Evolutionary conservation across 495 filamentous ascomycete genomes (phyloP), one percentile per base, ranked within the genome.

Genomic region (Usnea hakonensis): DNA sequence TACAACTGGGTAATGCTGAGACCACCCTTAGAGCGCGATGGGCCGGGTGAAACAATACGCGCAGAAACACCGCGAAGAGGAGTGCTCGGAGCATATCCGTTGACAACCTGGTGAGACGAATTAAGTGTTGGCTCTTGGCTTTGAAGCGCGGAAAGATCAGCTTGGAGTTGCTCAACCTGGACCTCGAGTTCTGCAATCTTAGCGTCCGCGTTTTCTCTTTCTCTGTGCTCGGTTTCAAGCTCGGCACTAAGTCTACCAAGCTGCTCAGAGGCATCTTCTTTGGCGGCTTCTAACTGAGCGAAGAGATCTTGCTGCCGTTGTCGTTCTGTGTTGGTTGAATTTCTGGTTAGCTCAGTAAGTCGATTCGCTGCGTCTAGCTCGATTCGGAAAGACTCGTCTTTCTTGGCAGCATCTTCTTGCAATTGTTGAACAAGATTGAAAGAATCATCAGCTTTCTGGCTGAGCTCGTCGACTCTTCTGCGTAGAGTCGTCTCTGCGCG

Each of bases 381-480:
- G 48, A 90, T 85, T 55, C 85, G 79, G 76, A 92, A 95, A 52
- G 85, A 85, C 70, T 97, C 89, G 57, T 93, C 85, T 33, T 86
- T 81, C 58, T 87, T 83, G 5, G 88, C 84, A 8, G 86, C 85
- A 33, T 88, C 86, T 69, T 96, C 91, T 70, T 93, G 86, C 21
- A 97, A 78, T 66, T 90, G 85, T 62, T 95, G 89, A 36, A 96
- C 88, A 65, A 81, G 89, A 16, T 79, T 77, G 40, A 96, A 79
- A 14, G 88, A 83, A 48, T 97, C 89, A 59, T 97, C 90, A 2
- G 87, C 86, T 71, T 95, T 95, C 58, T 87, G 85, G 64, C 90
- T 87, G 0, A 93, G 78, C 62, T 96, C 92, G 28, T 91, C 88
- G 36, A 96, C 74, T 26, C 90, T 85, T 57, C 84, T 83, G 68